phyloP scores from a whole-genome alignment of 257 asterid species.

The Cynanchum wilfordii region DNA sequence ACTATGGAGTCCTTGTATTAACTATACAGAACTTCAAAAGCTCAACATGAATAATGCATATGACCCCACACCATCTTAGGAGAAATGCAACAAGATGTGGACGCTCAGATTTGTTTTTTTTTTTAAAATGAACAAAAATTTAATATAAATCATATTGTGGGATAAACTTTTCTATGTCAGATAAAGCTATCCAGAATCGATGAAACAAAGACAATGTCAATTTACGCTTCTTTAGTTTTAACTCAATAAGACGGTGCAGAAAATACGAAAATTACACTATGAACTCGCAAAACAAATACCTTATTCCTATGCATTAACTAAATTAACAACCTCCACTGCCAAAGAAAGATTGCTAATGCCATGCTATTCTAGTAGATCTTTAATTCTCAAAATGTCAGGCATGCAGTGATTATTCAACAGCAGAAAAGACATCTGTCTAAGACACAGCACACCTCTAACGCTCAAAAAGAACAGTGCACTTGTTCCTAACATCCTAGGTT shows the following conservation, averaged over 20 bases:
- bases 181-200: background rate
- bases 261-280: background rate
- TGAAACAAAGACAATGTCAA: background rate
- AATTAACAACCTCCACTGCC: too few species aligned
- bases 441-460: background rate
- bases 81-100: background rate
- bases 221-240: background rate
- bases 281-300: background rate
- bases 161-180: background rate
- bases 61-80: too few species aligned
- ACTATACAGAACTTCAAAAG: too few species aligned
- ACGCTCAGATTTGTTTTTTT: background rate
- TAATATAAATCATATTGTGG: background rate
- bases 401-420: background rate
- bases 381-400: too few species aligned
- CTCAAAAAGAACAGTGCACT: background rate
- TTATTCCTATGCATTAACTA: background rate
- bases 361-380: background rate
- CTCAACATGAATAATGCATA: too few species aligned
- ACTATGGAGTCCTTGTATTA: too few species aligned
- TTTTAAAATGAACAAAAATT: background rate
- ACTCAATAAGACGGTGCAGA: background rate
- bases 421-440: too few species aligned
- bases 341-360: background rate
- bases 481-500: background rate